phyloP scores from a whole-genome alignment of 2,329 filamentous ascomycete genomes.

The Cordyceps cateniannulata region DNA sequence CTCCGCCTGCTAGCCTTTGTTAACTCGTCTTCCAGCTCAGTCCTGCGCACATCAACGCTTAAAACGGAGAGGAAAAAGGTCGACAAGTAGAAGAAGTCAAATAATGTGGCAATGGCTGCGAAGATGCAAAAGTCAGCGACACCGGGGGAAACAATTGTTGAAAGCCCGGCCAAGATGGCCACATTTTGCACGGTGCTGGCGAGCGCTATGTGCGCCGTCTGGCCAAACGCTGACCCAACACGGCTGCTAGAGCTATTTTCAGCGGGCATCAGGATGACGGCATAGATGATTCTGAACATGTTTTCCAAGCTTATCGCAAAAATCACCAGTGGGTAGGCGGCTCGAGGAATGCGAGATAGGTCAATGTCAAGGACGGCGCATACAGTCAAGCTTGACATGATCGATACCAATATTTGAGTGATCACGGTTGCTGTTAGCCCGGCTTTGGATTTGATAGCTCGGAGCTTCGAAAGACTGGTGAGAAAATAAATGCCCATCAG shows the following conservation, averaged over 20 bases:
- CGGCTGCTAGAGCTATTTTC: slow-evolving; percentile 62
- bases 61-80: slow-evolving; percentile 77
- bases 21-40: slow-evolving; percentile 68
- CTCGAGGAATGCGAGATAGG: slow-evolving; percentile 65
- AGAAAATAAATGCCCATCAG: slow-evolving; percentile 60
- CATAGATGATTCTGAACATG: slow-evolving; percentile 71
- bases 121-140: slow-evolving; percentile 73
- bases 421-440: slow-evolving; percentile 66
- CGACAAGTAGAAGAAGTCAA: slow-evolving; percentile 72
- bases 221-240: slow-evolving; percentile 67
- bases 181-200: slow-evolving; percentile 64
- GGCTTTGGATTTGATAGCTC: slow-evolving; percentile 68
- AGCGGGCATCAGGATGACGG: slow-evolving; percentile 64
- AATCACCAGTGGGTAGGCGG: slow-evolving; percentile 70
- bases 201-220: slow-evolving; percentile 64
- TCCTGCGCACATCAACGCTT: slow-evolving; percentile 70
- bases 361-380: slow-evolving; percentile 72
- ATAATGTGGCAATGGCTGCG: slow-evolving; percentile 64
- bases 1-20: slow-evolving; percentile 45
- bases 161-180: slow-evolving; percentile 58
- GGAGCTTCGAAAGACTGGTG: slow-evolving; percentile 59
- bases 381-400: slow-evolving; percentile 73
- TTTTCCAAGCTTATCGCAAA: slow-evolving; percentile 73
- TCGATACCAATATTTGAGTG: slow-evolving; percentile 63
- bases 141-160: slow-evolving; percentile 59